Evolutionary conservation across 148 eudicot genomes (phyloP), one percentile per base, ranked within the genome.

Genomic region (Rhododendron ovatum): DNA sequence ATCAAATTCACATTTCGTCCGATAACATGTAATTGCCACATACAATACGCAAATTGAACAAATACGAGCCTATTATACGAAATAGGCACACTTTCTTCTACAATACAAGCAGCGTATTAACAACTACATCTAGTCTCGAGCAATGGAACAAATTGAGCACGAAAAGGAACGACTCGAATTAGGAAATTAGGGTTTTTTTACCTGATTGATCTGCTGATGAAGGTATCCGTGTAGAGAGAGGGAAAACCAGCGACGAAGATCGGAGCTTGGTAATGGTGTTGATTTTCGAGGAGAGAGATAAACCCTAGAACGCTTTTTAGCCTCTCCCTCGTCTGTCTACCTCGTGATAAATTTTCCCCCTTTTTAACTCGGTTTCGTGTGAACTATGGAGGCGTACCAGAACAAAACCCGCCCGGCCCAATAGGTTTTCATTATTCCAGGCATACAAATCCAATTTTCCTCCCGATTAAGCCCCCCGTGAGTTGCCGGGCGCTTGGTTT

Each of bases 291-390:
- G 82, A 80, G 85, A 47, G 41, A 18, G 24, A 48, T 41, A 41
- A 83, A 71, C 78, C 85, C 85, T 67, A 83, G 85, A 69, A 83
- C 61, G 71, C 59, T 47, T 83, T 65, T 39, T 17, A 7, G 22
- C 85, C 41, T 67, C 61, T 57, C 61, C 61, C 61, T 18, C 61
- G 12, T 47, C 61, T 57, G 1, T 18, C 61, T 57, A 57, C 22
- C 61, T 57, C 8, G 61, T 57, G 61, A 57, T 57, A 57, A 57
- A 4, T 18, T 57, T 57, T 18, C 5, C 61, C 61, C 24, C 2
- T 18, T 57, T 17, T 57, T 1, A 57, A 24, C 61, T 18, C 61
- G 61, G 61, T 5, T 57, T 20, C 18, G 61, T 18, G 61, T 57
- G 61, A 20, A 57, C 61, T 17, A 4, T 15, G 22, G 6, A 55